Percentiles rank a stretch among this genome's conserved stretches.
phyloP scores from a whole-genome alignment of 176 grass and related monocot species.

The Areca catechu region DNA sequence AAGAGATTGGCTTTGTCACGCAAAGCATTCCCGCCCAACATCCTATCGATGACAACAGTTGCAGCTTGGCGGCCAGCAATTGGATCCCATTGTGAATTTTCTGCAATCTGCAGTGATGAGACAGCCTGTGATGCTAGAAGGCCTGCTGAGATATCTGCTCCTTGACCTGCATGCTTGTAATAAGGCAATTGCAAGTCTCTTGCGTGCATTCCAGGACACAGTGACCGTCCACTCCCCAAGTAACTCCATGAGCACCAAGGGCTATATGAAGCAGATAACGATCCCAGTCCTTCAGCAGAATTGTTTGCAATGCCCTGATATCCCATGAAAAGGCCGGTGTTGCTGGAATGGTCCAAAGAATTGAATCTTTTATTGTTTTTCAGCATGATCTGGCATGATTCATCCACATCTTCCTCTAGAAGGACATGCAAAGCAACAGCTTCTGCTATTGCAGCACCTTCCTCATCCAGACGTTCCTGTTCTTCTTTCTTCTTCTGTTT shows the following conservation, averaged over 20 bases:
- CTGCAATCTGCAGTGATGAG: slow-evolving; percentile 62
- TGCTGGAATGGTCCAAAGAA: slow-evolving; percentile 36
- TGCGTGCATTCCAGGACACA: slow-evolving; percentile 32
- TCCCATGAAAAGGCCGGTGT: slow-evolving; percentile 1
- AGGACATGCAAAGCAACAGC: slow-evolving; percentile 93
- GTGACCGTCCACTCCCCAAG: slow-evolving; percentile 25
- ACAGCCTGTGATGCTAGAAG: slow-evolving; percentile 72
- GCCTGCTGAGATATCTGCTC: slow-evolving; percentile 46
- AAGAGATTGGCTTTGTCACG: slow-evolving; percentile 44
- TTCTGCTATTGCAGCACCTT: slow-evolving; percentile 92
- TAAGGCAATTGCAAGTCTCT: slow-evolving; percentile 31
- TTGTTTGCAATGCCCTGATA: neutral
- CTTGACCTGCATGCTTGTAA: slow-evolving; percentile 27
- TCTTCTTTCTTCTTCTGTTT: slow-evolving; percentile 75
- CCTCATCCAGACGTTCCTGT: slow-evolving; percentile 77
- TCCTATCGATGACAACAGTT: slow-evolving; percentile 35
- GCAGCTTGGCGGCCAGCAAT: slow-evolving; percentile 19
- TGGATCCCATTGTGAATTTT: slow-evolving; percentile 18
- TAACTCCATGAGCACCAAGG: slow-evolving; percentile 15
- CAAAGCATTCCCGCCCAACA: slow-evolving; percentile 20
- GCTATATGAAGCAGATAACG: neutral
- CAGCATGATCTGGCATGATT: slow-evolving; percentile 49
- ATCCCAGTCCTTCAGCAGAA: neutral
- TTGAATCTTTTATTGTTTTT: slow-evolving; percentile 47
- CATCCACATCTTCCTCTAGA: slow-evolving; percentile 64